Evolutionary conservation across 2,329 filamentous ascomycete genomes (phyloP).

Genomic region (Ilyonectria mors-panacis): DNA sequence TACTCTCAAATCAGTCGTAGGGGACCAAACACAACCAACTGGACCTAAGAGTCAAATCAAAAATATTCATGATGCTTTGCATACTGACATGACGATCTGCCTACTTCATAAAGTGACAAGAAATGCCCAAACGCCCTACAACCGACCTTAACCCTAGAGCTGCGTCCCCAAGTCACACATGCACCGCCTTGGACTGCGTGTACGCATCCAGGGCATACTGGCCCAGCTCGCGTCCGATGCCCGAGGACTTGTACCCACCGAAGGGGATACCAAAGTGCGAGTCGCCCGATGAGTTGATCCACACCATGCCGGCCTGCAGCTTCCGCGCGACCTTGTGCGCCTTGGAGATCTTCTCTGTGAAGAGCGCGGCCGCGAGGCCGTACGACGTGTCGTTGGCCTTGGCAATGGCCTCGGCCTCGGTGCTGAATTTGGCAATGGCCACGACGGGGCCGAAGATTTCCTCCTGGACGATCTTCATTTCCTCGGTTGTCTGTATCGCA

Average conservation of each 20-base stretch:
- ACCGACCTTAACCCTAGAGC: not conserved
- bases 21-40: too few relatives aligned
- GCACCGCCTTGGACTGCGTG: conserved; percentile 28
- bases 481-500: conserved; percentile 26
- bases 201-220: conserved; percentile 26
- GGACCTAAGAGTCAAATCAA: too few relatives aligned
- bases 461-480: conserved; percentile 38
- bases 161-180: conserved; percentile 19
- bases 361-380: conserved; percentile 67
- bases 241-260: conserved; percentile 32
- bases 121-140: not conserved
- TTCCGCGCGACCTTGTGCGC: conserved; percentile 57
- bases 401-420: conserved; percentile 31
- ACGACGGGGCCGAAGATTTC: conserved; percentile 44
- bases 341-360: conserved; percentile 64
- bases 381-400: conserved; percentile 60
- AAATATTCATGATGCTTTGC: too few relatives aligned
- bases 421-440: conserved; percentile 35
- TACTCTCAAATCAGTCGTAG: too few relatives aligned
- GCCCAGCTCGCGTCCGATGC: conserved; percentile 26
- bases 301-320: conserved; percentile 64
- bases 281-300: conserved; percentile 47
- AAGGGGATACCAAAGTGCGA: conserved; percentile 39
- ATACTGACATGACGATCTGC: too few relatives aligned
- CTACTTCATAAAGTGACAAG: not conserved